Evolutionary conservation across 78 protist genomes (phyloP).

Genomic region (Mantamonas sphyraenae): DNA sequence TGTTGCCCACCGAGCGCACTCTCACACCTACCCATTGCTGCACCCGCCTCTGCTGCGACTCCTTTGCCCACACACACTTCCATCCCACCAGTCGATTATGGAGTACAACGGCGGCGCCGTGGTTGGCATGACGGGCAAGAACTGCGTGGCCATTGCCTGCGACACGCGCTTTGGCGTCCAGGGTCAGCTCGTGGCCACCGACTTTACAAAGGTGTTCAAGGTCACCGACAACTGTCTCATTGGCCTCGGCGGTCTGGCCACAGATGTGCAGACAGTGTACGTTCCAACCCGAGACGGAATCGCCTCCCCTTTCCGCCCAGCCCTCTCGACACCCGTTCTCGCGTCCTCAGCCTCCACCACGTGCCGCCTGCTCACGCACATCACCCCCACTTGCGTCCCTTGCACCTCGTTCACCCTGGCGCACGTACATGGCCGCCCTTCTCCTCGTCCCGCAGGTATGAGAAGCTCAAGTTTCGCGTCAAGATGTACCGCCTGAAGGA

Average conservation of each 20-base stretch:
- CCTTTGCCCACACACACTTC: no score
- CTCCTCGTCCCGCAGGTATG: conserved; percentile 40
- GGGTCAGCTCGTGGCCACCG: conserved; percentile 62
- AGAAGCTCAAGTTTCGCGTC: conserved; percentile 52
- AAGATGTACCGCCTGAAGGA: conserved; percentile 82
- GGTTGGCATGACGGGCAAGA: conserved; percentile 80
- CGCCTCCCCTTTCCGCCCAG: background rate
- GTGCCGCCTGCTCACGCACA: no score
- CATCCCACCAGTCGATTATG: conserved; percentile 73
- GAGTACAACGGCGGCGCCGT: conserved; percentile 92
- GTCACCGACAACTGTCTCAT: conserved; percentile 61
- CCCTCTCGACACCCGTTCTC: no score
- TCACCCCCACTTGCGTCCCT: no score
- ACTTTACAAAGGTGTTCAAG: conserved; percentile 60
- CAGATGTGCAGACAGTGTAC: conserved; percentile 87
- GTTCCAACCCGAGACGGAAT: background rate
- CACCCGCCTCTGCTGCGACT: no score
- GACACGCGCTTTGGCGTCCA: conserved; percentile 84
- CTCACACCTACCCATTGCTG: no score
- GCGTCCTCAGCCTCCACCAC: no score
- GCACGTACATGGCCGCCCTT: no score
- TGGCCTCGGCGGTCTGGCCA: conserved; percentile 80
- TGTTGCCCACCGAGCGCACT: no score
- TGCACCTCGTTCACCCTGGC: no score
- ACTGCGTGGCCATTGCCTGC: conserved; percentile 89